Base-by-base conservation (phyloP, 305 asterid genomes). In the Fraxinus ornus region DNA sequence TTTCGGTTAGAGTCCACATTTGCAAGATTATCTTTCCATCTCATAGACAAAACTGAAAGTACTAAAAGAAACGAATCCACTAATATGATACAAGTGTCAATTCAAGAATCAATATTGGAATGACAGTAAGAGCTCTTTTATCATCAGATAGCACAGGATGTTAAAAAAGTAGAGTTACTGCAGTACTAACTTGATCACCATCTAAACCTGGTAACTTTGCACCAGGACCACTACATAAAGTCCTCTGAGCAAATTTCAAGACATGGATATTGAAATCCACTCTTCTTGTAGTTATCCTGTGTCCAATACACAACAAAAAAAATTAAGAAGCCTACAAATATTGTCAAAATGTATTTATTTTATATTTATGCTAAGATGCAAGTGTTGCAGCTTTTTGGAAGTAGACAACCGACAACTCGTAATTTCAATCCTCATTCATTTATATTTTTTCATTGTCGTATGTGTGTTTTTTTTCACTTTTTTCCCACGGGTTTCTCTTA, bases 211-310 rank as follows among this genome's bases (percentile, higher is more conserved):
- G 86, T 74, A 79, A 81, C 82, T 84, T 84, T 75, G 79, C 89
- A 68, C 89, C 88, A 74, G 93, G 83, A 81, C 82, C 85, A 80
- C 87, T 85, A 72, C 92, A 90, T 26, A 95, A 84, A 73, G 89
- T 79, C 88, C 94, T 92, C 81, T 74, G 85, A 15, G 87, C 86
- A 85, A 77, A 88, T 80, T 86, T 91, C 87, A 88, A 77, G 76
- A 84, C 85, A 74, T 41, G 84, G 62, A 81, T 76, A 80, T 83
- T 81, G 70, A 68, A 22, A 12, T 75, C 84, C 90, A 87, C 78
- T 86, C 90, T 87, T 85, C 87, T 89, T 81, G 90, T 76, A 84
- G 90, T 83, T 81, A 91, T 79, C 90, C 98, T 92, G 64, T 57
- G 70, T 9, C 49, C 75, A 79, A 52, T 21, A 55, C 60, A 85